Conservation (phyloP, 1,284 basidiomycete genomes). For the Fomitopsis schrenkii region DNA sequence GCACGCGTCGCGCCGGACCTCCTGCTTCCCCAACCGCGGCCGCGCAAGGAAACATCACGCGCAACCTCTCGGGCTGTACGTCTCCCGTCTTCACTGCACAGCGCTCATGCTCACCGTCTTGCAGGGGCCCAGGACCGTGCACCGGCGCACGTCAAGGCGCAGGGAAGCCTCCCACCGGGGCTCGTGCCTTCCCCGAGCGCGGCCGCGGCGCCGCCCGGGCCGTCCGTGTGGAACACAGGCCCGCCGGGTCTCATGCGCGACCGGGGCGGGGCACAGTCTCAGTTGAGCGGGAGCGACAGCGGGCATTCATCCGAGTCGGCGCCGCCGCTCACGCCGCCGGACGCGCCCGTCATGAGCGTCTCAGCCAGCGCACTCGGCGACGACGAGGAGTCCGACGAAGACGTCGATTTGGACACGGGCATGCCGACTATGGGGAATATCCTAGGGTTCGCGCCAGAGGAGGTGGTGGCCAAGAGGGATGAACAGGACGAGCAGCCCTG, state of each 20-base stretch:
- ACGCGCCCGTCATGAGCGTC: slow-evolving; percentile 2
- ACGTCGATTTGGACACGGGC: neutral
- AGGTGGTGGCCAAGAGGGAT: neutral
- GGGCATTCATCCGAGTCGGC: neutral
- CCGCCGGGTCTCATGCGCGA: neutral
- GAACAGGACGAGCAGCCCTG: neutral
- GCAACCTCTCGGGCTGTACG: neutral
- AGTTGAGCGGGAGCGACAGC: neutral
- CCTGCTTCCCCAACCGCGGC: neutral
- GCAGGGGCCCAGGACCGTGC: neutral
- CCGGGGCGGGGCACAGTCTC: neutral
- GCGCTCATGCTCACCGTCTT: neutral
- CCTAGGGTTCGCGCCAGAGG: neutral
- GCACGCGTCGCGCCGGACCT: neutral
- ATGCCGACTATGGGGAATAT: neutral
- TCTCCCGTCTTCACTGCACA: neutral
- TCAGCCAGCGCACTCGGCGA: neutral
- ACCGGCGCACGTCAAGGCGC: neutral
- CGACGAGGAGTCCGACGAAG: slow-evolving; percentile 4
- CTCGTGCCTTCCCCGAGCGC: neutral
- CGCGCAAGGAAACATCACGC: neutral
- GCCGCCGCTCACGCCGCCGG: neutral
- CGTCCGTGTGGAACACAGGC: neutral
- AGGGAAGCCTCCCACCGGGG: neutral
- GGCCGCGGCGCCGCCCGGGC: neutral